These are phyloP conservation scores for Erigeron canadensis DNA, from an alignment of 129 eudicot species.

Conservation along the genomic window DNA sequence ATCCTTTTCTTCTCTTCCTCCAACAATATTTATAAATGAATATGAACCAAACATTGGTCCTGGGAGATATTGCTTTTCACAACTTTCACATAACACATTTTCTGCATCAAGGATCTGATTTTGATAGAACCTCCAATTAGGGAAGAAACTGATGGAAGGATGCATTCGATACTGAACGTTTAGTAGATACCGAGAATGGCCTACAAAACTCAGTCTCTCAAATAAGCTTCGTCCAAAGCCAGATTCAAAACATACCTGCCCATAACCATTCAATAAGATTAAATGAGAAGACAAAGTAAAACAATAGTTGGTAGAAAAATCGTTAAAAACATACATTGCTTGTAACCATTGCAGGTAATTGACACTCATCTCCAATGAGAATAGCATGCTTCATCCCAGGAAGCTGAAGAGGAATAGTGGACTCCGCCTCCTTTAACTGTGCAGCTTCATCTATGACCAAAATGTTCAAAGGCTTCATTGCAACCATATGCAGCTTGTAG, in stretches of 20 bases:
- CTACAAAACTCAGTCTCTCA: not conserved
- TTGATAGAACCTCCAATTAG: constrained; percentile 39
- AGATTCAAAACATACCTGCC: not conserved
- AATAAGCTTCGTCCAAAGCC: not conserved
- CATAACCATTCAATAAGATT: not conserved
- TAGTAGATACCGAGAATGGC: not conserved
- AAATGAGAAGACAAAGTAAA: not conserved
- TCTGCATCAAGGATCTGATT: constrained; percentile 43
- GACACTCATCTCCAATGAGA: constrained; percentile 3
- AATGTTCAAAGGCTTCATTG: not conserved
- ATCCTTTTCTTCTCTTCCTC: constrained; percentile 61
- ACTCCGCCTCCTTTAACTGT: not conserved
- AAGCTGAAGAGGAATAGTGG: not conserved
- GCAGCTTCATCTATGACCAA: constrained; percentile 2
- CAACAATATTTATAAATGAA: constrained; percentile 52
- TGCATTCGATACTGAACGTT: constrained; percentile 1
- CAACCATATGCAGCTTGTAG: not conserved
- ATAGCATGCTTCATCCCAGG: not conserved
- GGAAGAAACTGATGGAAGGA: constrained; percentile 23
- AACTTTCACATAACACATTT: constrained; percentile 33
- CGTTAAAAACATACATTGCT: not conserved
- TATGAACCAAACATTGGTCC: constrained; percentile 52
- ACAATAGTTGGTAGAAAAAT: not conserved
- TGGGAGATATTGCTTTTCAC: constrained; percentile 34
- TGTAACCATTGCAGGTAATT: not conserved